phyloP scores from a whole-genome alignment of 441 rosid species.

The Geranium incanum region DNA sequence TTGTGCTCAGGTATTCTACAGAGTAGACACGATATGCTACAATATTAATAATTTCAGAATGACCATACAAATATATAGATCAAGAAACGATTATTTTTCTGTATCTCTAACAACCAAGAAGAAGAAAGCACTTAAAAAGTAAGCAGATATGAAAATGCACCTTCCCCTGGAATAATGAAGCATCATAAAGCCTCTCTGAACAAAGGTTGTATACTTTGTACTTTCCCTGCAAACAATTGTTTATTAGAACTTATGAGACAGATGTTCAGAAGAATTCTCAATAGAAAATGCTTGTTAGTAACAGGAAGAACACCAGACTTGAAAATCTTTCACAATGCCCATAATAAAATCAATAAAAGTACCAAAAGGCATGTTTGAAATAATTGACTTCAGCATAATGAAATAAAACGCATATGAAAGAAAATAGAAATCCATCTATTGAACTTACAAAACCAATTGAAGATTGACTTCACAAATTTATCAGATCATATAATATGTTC shows the following conservation, averaged over 20 bases:
- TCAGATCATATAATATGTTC: slow-evolving; percentile 2
- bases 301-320: neutral
- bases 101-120: neutral
- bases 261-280: neutral
- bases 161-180: slow-evolving; percentile 71
- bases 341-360: neutral
- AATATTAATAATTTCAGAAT: neutral
- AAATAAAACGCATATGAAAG: neutral
- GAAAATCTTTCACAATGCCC: neutral
- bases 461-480: neutral
- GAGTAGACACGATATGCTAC: neutral
- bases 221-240: slow-evolving; percentile 47
- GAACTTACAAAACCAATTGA: neutral
- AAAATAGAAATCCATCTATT: neutral
- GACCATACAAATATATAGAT: neutral
- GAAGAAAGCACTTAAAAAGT: neutral
- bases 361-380: slow-evolving; percentile 4
- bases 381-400: neutral
- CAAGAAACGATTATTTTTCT: neutral
- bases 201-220: slow-evolving; percentile 83
- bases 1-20: neutral
- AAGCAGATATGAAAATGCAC: slow-evolving; percentile 21
- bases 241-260: slow-evolving; percentile 1
- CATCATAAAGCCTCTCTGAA: slow-evolving; percentile 76
- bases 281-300: neutral